Conservation (phyloP, 2,329 filamentous ascomycete genomes). For the Fonsecaea monophora region DNA sequence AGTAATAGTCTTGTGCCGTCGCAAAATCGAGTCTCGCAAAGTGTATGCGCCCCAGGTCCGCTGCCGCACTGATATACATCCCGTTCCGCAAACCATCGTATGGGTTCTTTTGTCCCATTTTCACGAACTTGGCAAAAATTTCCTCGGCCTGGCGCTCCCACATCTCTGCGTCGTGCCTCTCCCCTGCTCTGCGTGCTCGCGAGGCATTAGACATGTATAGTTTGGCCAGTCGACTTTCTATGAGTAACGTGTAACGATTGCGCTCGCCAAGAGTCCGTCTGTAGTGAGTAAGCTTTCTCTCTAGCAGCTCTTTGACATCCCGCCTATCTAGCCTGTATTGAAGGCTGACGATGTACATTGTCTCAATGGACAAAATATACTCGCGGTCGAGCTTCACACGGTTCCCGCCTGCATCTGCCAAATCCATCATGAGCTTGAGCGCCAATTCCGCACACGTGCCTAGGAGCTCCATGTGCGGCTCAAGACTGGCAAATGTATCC, state of each 20-base stretch:
- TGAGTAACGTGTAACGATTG: not conserved
- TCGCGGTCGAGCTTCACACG: conserved; percentile 10
- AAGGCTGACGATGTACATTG: conserved; percentile 1
- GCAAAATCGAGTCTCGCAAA: not conserved
- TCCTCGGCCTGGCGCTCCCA: not conserved
- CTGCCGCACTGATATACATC: not conserved
- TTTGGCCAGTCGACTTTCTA: not conserved
- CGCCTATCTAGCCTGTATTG: not conserved
- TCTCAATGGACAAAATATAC: not conserved
- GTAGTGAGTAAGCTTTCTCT: conserved; percentile 1
- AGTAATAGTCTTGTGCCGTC: not conserved
- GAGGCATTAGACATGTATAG: conserved; percentile 3
- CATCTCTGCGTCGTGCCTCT: too few species aligned
- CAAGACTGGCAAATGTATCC: not conserved
- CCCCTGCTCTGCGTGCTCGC: not conserved
- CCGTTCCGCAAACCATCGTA: not conserved
- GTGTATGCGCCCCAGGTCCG: not conserved
- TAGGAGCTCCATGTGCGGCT: not conserved
- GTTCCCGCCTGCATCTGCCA: not conserved
- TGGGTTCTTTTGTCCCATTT: not conserved
- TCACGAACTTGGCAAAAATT: not conserved
- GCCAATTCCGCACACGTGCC: not conserved
- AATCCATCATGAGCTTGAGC: conserved; percentile 9
- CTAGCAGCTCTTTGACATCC: not conserved
- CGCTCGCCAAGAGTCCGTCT: not conserved